These are phyloP conservation scores for Sugiyamaella novakii DNA, from an alignment of 1,139 yeast genomes.

Conservation along the genomic window DNA sequence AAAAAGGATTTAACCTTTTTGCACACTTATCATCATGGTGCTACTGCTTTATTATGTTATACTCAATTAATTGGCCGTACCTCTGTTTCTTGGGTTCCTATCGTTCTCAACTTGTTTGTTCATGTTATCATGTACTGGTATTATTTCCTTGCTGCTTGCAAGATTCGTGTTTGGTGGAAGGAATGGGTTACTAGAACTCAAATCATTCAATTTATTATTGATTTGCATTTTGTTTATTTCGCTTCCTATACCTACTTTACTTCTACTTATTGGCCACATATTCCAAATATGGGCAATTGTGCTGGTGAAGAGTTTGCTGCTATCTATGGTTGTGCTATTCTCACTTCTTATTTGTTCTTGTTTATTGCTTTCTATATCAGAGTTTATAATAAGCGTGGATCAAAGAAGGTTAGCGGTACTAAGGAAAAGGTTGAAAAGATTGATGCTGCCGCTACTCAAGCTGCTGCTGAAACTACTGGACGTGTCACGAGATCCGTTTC, in stretches of 20 bases:
- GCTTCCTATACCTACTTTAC: constrained; percentile 69
- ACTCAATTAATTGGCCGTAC: constrained; percentile 91
- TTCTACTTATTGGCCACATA: constrained; percentile 47
- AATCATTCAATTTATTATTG: constrained; percentile 89
- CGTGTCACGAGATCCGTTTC: constrained; percentile 22
- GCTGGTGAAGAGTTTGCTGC: constrained; percentile 95
- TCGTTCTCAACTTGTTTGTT: constrained; percentile 82
- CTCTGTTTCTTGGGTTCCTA: constrained; percentile 93
- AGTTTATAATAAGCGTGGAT: constrained; percentile 53
- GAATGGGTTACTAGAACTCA: constrained; percentile 98
- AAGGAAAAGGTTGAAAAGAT: constrained; percentile 20
- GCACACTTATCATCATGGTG: constrained; percentile 98
- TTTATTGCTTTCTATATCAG: constrained; percentile 92
- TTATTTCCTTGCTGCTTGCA: constrained; percentile 91
- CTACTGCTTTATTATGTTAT: constrained; percentile 93
- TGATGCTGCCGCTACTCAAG: constrained; percentile 5
- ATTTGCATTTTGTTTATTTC: constrained; percentile 85
- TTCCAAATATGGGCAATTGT: constrained; percentile 87
- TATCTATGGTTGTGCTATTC: constrained; percentile 80
- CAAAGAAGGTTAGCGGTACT: constrained; percentile 31
- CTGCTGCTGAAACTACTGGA: constrained; percentile 16
- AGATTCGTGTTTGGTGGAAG: constrained; percentile 98
- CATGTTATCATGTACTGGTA: constrained; percentile 99
- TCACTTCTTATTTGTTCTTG: constrained; percentile 84
- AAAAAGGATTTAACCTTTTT: constrained; percentile 83